Conservation (phyloP, 2,329 filamentous ascomycete species). For the Periconia digitata region DNA sequence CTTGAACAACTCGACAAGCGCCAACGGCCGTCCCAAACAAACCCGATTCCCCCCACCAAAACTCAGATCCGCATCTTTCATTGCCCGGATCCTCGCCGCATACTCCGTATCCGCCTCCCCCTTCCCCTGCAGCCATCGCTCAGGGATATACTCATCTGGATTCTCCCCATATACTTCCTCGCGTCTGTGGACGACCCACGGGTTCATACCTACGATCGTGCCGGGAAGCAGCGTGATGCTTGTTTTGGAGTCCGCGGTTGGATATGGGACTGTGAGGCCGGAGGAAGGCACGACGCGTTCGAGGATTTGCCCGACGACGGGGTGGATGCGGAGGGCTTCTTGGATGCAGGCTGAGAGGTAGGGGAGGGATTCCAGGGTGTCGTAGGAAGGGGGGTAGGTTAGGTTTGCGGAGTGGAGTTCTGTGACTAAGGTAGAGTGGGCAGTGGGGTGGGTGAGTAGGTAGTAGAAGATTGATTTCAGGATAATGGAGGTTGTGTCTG, state of each 20-base stretch:
- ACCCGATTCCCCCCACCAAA: conserved; percentile 34
- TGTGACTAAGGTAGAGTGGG: conserved; percentile 20
- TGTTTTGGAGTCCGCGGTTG: background rate
- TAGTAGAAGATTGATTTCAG: conserved; percentile 30
- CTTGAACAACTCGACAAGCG: conserved; percentile 46
- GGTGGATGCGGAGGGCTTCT: conserved; percentile 50
- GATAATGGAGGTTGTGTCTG: conserved; percentile 30
- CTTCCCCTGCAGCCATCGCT: conserved; percentile 36
- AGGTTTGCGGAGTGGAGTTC: conserved; percentile 24
- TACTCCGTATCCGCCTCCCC: conserved; percentile 17
- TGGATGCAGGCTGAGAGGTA: conserved; percentile 53
- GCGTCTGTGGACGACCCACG: conserved; percentile 30
- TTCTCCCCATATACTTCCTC: conserved; percentile 22
- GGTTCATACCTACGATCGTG: conserved; percentile 36
- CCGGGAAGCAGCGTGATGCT: conserved; percentile 30
- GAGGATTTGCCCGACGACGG: conserved; percentile 34
- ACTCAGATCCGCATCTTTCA: conserved; percentile 39
- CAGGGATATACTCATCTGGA: conserved; percentile 23
- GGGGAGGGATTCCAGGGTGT: conserved; percentile 32
- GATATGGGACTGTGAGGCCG: conserved; percentile 19
- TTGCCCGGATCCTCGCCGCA: conserved; percentile 22
- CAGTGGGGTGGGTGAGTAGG: conserved; percentile 21
- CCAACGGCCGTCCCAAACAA: conserved; percentile 33
- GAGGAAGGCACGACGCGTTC: conserved; percentile 33
- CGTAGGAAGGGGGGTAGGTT: conserved; percentile 19